Evolutionary conservation across 2,329 filamentous ascomycete species (phyloP).

Genomic region (Lachnellula suecica): DNA sequence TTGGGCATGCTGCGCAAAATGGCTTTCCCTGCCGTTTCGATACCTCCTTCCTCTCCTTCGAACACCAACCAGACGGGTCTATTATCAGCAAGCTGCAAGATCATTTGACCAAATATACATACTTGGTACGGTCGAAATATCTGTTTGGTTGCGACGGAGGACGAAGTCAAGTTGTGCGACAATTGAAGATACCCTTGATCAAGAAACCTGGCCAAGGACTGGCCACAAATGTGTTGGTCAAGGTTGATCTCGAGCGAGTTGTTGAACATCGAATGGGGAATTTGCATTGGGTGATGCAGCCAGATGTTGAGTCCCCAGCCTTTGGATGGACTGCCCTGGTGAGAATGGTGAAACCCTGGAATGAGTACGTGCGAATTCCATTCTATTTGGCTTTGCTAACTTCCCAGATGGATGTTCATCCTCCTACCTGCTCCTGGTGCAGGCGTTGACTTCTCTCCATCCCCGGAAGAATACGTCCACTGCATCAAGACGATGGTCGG

Average conservation of each 20-base stretch:
- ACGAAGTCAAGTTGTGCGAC: constrained; percentile 43
- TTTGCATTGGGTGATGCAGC: constrained; percentile 59
- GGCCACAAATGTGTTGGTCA: constrained; percentile 48
- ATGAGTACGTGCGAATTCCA: constrained; percentile 41
- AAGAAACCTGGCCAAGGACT: constrained; percentile 45
- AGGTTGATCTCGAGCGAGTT: constrained; percentile 49
- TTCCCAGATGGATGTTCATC: constrained; percentile 52
- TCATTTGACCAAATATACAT: constrained; percentile 36
- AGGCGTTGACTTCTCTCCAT: constrained; percentile 40
- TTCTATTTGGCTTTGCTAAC: constrained; percentile 4
- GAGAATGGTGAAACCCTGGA: constrained; percentile 63
- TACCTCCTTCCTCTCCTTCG: constrained; percentile 39
- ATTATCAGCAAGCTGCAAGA: constrained; percentile 37
- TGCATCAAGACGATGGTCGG: constrained; percentile 52
- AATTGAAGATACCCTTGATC: constrained; percentile 46
- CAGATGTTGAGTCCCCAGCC: constrained; percentile 48
- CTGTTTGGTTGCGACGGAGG: constrained; percentile 60
- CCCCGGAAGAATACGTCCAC: constrained; percentile 45
- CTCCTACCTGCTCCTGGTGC: constrained; percentile 44
- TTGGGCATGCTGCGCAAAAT: constrained; percentile 37
- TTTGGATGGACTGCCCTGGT: constrained; percentile 51
- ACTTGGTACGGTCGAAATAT: constrained; percentile 51
- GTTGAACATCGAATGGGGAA: constrained; percentile 53
- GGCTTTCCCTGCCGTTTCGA: constrained; percentile 45
- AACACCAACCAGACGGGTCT: constrained; percentile 15